Base-by-base conservation (phyloP, 371 early-diverging fungal genomes). In the Rhizomucor pusillus region DNA sequence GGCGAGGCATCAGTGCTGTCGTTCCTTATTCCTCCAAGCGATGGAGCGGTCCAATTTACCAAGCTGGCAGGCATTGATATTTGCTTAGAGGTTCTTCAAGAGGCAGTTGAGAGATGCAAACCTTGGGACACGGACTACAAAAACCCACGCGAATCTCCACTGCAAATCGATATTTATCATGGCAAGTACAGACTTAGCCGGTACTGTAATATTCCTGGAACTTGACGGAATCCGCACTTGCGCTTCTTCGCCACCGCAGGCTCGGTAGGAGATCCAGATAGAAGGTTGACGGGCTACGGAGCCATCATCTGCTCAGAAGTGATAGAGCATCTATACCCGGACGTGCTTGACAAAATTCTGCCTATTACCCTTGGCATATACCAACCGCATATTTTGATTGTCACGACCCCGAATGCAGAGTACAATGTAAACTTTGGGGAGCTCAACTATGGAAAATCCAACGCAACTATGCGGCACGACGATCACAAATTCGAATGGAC, bases 401-500 rank as follows among this genome's bases (percentile, higher is more conserved):
- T 90, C 14, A 84, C 89, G 1, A 91, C 90, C 1, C 90, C 91
- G 6, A 96, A 96, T 60, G 88, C 85, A 24, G 95, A 94, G 68
- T 96, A 91, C 71, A 96, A 96, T 62, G 74, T 89, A 14, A 63
- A 90, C 57, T 94, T 94, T 58, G 86, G 88, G 0, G 63, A 80
- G 1, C 79, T 93, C 37, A 70, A 76, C 13, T 91, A 90, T 63
- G 89, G 89, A n/a, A 84, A 86, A n/a, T 69, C 76, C 0, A 65
- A 81, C 3, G 67, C 85, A 1, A 65, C 39, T 12, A 82, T 92
- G 53, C 80, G 97, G 29, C 84, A 94, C 62, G 81, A 79, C 35
- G 97, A 96, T 65, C 97, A 96, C 69, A 84, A 87, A 54, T 96
- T 94, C 68, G 97, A 96, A 75, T 94, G 95, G 97, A 91, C 93